Evolutionary conservation across 148 eudicot genomes (phyloP).

Genomic region (Vaccinium myrtillus): DNA sequence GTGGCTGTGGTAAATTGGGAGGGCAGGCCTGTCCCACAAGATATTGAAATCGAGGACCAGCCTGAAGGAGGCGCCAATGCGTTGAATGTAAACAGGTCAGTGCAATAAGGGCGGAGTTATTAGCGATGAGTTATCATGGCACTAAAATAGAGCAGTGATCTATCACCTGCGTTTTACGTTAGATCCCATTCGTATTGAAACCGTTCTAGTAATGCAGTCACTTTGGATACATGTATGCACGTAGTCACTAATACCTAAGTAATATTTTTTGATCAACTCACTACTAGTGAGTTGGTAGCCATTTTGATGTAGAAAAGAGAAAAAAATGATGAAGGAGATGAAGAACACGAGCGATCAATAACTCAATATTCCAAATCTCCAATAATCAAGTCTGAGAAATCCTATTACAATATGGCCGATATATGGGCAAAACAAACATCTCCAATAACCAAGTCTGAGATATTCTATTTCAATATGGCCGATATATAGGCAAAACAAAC

Average conservation of each 20-base stretch:
- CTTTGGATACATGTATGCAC: neutral
- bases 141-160: neutral
- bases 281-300: neutral
- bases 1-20: constrained; percentile 42
- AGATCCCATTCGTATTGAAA: neutral
- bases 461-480: neutral
- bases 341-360: neutral
- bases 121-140: constrained; percentile 8
- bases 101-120: constrained; percentile 7
- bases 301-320: neutral
- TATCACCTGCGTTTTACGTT: neutral
- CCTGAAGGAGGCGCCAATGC: constrained; percentile 98
- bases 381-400: neutral
- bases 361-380: neutral
- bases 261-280: neutral
- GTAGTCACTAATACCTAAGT: neutral
- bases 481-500: neutral
- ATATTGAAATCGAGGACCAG: constrained; percentile 70
- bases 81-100: constrained; percentile 94
- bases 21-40: constrained; percentile 40
- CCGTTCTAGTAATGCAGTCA: neutral
- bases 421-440: neutral
- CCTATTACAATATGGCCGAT: neutral
- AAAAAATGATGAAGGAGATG: neutral
- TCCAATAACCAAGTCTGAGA: neutral